Base-by-base conservation (phyloP, 805 yeast genomes). In the Yamadazyma insecticola region DNA sequence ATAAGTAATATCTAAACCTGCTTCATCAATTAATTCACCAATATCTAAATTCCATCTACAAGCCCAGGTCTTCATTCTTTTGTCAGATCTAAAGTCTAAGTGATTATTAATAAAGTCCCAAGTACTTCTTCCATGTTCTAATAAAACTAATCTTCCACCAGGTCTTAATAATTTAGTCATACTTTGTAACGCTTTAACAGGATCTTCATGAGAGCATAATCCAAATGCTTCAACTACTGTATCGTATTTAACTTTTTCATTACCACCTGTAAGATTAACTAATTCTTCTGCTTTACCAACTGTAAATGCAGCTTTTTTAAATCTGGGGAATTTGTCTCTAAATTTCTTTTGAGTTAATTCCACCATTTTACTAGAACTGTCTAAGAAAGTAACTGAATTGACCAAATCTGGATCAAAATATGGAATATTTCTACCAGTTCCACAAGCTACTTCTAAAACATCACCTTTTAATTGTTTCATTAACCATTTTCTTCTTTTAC, bases 11-110 rank as follows among this genome's bases (percentile, higher is more conserved):
- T 83, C 89, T 34, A 92, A 65, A 0, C 95, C 95, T 5, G 95
- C 79, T 36, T 77, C 78, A 51, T 83, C 89, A 16, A 92, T 70
- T 24, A 92, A 67, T 45, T 82, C 94, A 15, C 89, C 95, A 43
- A 92, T 85, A 51, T 92, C 97, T 41, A 92, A 63, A 52, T 92
- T 92, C 97, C 97, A 92, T 50, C 97, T 69, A 57, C 98, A 92
- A 1, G 96, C 98, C 97, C 97, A 92, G 3, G 81, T 77, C 37
- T 81, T 75, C 61, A 89, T 74, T 57, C 96, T 80, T 44, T 76
- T 74, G 39, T 77, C 88, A 3, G 96, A 89, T 40, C 92, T 70
- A 38, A 76, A 74, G 55, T 92, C 97, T 54, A 92, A 65, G 34
- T 82, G 76, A 17, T 76, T 72, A 57, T 92, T 92, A 43, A 92